phyloP scores from a whole-genome alignment of 768 basidiomycete species.

The Pleurotus citrinopileatus region DNA sequence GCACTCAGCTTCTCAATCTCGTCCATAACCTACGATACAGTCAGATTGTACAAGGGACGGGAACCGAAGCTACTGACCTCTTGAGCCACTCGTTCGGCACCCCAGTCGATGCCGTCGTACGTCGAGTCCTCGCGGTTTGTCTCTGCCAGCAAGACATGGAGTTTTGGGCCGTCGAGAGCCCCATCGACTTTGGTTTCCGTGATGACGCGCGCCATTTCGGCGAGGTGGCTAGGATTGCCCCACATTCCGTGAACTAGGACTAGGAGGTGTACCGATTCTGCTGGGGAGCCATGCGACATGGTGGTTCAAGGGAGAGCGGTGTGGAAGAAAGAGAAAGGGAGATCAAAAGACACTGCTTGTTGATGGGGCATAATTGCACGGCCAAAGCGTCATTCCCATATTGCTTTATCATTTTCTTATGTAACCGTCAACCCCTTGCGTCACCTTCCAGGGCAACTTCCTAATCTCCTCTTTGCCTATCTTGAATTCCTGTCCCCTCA shows the following conservation, averaged over 20 bases:
- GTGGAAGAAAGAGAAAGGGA: background rate
- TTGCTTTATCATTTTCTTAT: too few species aligned
- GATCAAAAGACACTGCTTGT: background rate
- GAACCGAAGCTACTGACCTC: slow-evolving; percentile 52
- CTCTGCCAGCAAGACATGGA: slow-evolving; percentile 51
- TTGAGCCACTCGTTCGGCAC: slow-evolving; percentile 68
- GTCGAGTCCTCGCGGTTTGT: slow-evolving; percentile 52
- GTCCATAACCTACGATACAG: slow-evolving; percentile 46
- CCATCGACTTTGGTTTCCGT: slow-evolving; percentile 4
- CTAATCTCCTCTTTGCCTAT: too few species aligned
- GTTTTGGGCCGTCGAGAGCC: slow-evolving; percentile 25
- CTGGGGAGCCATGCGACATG: slow-evolving; percentile 4
- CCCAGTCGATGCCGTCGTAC: slow-evolving; percentile 73
- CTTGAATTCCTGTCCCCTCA: too few species aligned
- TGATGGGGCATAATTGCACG: too few species aligned
- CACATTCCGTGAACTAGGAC: slow-evolving; percentile 75
- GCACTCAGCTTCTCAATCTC: slow-evolving; percentile 51
- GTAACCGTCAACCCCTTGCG: too few species aligned
- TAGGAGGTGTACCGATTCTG: slow-evolving; percentile 36
- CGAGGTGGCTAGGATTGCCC: slow-evolving; percentile 45
- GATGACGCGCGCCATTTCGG: slow-evolving; percentile 13
- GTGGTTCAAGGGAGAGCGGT: background rate
- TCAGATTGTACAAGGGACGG: background rate
- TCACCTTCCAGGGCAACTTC: too few species aligned
- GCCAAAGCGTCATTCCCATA: too few species aligned